These are phyloP conservation scores for Verticillium zaregamsianum DNA, from an alignment of 2,329 filamentous ascomycete species.

Conservation along the genomic window DNA sequence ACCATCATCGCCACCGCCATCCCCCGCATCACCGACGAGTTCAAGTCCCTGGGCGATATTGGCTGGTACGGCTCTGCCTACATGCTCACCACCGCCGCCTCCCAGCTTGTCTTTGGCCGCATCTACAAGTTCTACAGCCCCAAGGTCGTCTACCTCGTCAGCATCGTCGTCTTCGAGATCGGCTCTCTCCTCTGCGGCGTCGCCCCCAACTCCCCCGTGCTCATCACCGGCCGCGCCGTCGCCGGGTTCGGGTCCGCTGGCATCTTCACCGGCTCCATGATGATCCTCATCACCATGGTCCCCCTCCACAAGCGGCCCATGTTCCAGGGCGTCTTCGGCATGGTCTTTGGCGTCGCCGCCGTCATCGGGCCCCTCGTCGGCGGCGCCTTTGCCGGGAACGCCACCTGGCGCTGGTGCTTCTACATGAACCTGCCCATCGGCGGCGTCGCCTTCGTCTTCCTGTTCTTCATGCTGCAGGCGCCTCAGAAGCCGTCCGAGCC, in stretches of 20 bases:
- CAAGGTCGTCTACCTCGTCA: slow-evolving; percentile 40
- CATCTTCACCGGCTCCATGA: slow-evolving; percentile 45
- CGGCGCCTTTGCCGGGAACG: slow-evolving; percentile 44
- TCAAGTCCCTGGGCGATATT: slow-evolving; percentile 54
- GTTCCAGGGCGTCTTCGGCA: slow-evolving; percentile 52
- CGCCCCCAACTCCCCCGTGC: slow-evolving; percentile 46
- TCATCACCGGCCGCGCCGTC: slow-evolving; percentile 54
- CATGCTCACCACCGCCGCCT: slow-evolving; percentile 55
- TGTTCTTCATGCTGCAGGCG: slow-evolving; percentile 40
- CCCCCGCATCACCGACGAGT: slow-evolving; percentile 52
- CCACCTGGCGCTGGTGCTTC: slow-evolving; percentile 55
- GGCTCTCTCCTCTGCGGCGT: slow-evolving; percentile 52
- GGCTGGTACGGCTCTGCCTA: slow-evolving; percentile 61
- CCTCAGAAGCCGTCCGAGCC: slow-evolving; percentile 3
- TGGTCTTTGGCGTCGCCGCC: slow-evolving; percentile 51
- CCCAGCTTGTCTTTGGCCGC: slow-evolving; percentile 43
- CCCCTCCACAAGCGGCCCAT: slow-evolving; percentile 57
- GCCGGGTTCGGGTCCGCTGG: slow-evolving; percentile 53
- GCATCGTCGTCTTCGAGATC: slow-evolving; percentile 48
- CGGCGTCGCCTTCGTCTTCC: slow-evolving; percentile 41
- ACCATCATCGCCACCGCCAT: slow-evolving; percentile 55
- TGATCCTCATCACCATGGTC: slow-evolving; percentile 54
- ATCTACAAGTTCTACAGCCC: slow-evolving; percentile 47
- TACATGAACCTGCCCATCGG: slow-evolving; percentile 56
- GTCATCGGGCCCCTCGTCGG: slow-evolving; percentile 51